Percentiles rank a stretch among this genome's conserved stretches.
Conservation (phyloP, 2,329 filamentous ascomycete species). For the Fusarium sp. region DNA sequence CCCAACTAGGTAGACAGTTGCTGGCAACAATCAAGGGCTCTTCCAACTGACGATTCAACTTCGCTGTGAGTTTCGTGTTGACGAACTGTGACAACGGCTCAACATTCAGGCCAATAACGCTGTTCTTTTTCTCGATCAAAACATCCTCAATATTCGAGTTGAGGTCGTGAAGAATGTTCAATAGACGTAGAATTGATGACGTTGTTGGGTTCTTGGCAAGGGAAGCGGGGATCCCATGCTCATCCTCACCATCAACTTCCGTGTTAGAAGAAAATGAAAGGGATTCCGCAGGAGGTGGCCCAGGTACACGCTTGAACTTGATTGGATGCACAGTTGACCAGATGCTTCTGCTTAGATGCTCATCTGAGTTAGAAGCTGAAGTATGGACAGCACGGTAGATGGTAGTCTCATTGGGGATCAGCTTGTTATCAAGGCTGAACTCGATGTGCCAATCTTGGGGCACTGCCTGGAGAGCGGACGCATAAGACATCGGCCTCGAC, state of each 20-base stretch:
- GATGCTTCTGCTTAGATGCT: conserved; percentile 78
- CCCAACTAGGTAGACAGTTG: conserved; percentile 95
- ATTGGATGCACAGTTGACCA: conserved; percentile 93
- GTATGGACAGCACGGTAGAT: conserved; percentile 94
- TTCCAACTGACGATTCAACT: conserved; percentile 95
- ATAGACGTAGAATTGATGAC: conserved; percentile 84
- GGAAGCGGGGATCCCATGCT: conserved; percentile 77
- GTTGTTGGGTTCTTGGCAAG: conserved; percentile 86
- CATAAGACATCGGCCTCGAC: conserved; percentile 80
- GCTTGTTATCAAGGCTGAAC: conserved; percentile 86
- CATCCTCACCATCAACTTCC: conserved; percentile 63
- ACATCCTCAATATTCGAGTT: conserved; percentile 96
- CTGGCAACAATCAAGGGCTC: conserved; percentile 97
- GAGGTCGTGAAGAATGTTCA: conserved; percentile 90
- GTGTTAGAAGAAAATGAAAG: conserved; percentile 64
- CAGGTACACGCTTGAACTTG: conserved; percentile 87
- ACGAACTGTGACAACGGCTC: conserved; percentile 95
- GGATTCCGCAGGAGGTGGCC: conserved; percentile 80
- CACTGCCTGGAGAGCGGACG: conserved; percentile 80
- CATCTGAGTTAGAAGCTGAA: conserved; percentile 61
- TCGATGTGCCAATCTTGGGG: conserved; percentile 98
- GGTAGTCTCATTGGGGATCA: conserved; percentile 90
- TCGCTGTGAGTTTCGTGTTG: conserved; percentile 97
- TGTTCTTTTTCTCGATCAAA: conserved; percentile 76
- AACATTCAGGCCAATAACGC: conserved; percentile 74